Conservation (phyloP, 768 basidiomycete species). For the Leucocoprinus sp. region DNA sequence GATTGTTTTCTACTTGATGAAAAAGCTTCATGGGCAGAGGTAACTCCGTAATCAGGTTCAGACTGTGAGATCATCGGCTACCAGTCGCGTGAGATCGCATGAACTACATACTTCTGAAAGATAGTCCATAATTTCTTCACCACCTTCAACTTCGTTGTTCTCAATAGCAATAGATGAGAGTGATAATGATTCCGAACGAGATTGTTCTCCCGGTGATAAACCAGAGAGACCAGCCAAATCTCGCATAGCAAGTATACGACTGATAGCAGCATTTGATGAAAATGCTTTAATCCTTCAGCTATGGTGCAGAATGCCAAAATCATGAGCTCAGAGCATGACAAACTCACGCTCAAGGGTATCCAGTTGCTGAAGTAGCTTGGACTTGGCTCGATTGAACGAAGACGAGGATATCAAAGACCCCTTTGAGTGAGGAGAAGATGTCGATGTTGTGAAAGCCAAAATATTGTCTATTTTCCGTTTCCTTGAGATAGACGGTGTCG, state of each 20-base stretch:
- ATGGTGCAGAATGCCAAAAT: not conserved
- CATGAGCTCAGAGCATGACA: not conserved
- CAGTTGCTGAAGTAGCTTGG: slow-evolving; percentile 31
- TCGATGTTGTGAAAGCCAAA: not conserved
- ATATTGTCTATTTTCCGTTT: not conserved
- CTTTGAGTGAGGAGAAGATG: not conserved
- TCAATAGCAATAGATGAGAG: not conserved
- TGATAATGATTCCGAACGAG: not conserved
- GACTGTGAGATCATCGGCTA: not conserved
- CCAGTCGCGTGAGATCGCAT: not conserved
- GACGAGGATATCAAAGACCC: slow-evolving; percentile 18
- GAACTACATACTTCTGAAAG: not conserved
- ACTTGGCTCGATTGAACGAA: slow-evolving; percentile 16
- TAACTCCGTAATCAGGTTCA: not conserved
- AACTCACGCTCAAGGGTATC: slow-evolving; percentile 38
- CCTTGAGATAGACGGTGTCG: slow-evolving; percentile 9
- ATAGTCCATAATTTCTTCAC: not conserved
- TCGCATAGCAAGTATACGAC: slow-evolving; percentile 34
- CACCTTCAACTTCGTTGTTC: not conserved
- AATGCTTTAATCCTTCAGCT: slow-evolving; percentile 1
- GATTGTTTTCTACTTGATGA: not conserved
- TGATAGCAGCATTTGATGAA: slow-evolving; percentile 15
- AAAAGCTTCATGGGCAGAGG: too few species aligned
- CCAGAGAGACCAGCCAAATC: slow-evolving; percentile 39
- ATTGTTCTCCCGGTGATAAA: slow-evolving; percentile 17